These are phyloP conservation scores for Cyberlindnera galapagoensis DNA, from an alignment of 805 yeast species.

Conservation along the genomic window DNA sequence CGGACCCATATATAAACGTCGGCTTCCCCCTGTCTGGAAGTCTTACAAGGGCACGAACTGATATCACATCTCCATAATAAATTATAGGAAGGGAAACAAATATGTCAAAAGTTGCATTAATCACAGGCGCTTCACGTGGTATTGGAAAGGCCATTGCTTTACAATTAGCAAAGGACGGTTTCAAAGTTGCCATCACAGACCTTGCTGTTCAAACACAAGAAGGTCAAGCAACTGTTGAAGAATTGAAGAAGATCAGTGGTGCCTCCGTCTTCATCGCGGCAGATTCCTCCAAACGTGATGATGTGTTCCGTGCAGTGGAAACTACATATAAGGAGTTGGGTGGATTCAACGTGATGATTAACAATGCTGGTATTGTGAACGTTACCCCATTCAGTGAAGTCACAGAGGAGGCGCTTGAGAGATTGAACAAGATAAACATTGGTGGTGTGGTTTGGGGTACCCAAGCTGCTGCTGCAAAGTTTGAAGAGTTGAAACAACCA, in stretches of 20 bases:
- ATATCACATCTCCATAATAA: neutral
- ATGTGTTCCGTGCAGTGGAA: conserved; percentile 23
- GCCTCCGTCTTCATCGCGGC: conserved; percentile 20
- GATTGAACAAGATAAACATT: conserved; percentile 23
- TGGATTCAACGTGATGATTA: conserved; percentile 27
- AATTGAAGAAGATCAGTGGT: conserved; percentile 13
- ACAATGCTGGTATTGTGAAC: conserved; percentile 30
- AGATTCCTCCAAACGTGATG: conserved; percentile 19
- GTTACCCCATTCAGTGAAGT: conserved; percentile 22
- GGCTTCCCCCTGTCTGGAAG: too few species aligned
- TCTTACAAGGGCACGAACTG: too few species aligned
- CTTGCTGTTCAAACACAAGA: conserved; percentile 15
- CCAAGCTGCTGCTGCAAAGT: conserved; percentile 26
- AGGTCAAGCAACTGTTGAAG: conserved; percentile 18
- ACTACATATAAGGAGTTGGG: conserved; percentile 24
- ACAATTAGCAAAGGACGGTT: conserved; percentile 75
- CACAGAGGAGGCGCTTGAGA: conserved; percentile 22
- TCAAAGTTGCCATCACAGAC: conserved; percentile 29
- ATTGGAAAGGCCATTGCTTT: conserved; percentile 76
- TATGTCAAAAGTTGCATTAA: conserved; percentile 45
- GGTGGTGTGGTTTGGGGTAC: conserved; percentile 27
- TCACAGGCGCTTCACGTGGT: conserved; percentile 89
- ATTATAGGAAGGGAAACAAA: neutral
- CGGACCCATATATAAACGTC: too few species aligned
- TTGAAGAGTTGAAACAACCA: conserved; percentile 20